Evolutionary conservation across 257 asterid genomes (phyloP).

Genomic region (Solanum appendiculatum): DNA sequence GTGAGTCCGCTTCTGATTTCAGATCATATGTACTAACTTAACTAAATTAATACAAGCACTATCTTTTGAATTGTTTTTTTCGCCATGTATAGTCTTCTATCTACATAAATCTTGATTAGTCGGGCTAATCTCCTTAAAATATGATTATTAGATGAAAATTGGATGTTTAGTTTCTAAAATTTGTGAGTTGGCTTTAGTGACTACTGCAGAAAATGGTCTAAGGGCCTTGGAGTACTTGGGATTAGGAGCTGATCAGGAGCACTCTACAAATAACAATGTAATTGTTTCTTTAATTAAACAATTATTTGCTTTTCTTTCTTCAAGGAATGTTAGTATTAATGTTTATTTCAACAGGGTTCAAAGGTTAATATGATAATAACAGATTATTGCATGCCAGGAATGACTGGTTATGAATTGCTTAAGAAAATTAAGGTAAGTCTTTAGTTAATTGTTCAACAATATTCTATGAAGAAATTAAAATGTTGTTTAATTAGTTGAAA

Average conservation of each 20-base stretch:
- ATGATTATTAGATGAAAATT: not conserved
- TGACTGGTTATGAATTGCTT: slow-evolving; percentile 62
- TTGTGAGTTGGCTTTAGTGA: slow-evolving; percentile 24
- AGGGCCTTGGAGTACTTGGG: slow-evolving; percentile 59
- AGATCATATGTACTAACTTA: not conserved
- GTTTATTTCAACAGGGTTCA: slow-evolving; percentile 16
- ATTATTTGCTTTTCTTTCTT: not conserved
- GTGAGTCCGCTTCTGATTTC: not conserved
- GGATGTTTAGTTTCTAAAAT: not conserved
- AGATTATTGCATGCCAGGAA: slow-evolving; percentile 69
- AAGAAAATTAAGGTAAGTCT: slow-evolving; percentile 55
- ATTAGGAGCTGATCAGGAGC: slow-evolving; percentile 16
- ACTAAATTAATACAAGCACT: not conserved
- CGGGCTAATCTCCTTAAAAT: not conserved
- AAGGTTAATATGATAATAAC: slow-evolving; percentile 58
- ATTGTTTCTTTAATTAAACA: not conserved
- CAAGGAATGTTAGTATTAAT: not conserved
- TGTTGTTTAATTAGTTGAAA: not conserved
- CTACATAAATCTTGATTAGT: not conserved
- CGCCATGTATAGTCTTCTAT: not conserved
- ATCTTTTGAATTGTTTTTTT: not conserved
- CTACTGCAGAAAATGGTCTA: slow-evolving; percentile 52
- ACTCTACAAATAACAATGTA: slow-evolving; percentile 16
- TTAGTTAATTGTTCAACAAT: not conserved
- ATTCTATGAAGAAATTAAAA: not conserved